Conservation (phyloP, 805 yeast species). For the Candida odintsovae region DNA sequence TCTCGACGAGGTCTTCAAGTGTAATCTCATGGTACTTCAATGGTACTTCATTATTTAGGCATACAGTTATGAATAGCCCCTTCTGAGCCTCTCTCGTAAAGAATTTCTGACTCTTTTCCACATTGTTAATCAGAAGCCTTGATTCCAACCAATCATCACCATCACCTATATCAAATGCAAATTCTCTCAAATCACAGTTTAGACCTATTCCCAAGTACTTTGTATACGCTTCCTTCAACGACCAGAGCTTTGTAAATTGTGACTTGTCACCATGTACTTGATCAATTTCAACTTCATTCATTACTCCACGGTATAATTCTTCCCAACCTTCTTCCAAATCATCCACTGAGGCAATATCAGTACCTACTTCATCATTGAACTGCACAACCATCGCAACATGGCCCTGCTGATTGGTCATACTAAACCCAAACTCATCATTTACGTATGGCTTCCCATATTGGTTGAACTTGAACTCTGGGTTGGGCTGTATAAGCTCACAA, state of each 20-base stretch:
- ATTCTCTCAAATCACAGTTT: constrained; percentile 25
- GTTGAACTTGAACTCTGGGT: constrained; percentile 27
- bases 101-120: neutral
- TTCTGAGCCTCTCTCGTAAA: neutral
- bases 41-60: neutral
- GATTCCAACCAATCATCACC: neutral
- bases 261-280: constrained; percentile 16
- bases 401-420: constrained; percentile 53
- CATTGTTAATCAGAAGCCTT: neutral
- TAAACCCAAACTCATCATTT: constrained; percentile 36
- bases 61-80: neutral
- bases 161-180: neutral
- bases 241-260: constrained; percentile 62
- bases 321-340: constrained; percentile 10
- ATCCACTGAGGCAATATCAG: constrained; percentile 39
- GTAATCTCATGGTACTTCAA: neutral
- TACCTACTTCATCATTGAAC: constrained; percentile 30
- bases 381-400: constrained; percentile 39
- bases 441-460: constrained; percentile 55
- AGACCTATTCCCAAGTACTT: constrained; percentile 64
- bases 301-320: constrained; percentile 24
- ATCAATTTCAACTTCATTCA: constrained; percentile 34
- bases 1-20: neutral
- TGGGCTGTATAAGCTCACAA: constrained; percentile 18
- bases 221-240: constrained; percentile 71